phyloP scores from a whole-genome alignment of 805 yeast species.

The Metschnikowia proteae region DNA sequence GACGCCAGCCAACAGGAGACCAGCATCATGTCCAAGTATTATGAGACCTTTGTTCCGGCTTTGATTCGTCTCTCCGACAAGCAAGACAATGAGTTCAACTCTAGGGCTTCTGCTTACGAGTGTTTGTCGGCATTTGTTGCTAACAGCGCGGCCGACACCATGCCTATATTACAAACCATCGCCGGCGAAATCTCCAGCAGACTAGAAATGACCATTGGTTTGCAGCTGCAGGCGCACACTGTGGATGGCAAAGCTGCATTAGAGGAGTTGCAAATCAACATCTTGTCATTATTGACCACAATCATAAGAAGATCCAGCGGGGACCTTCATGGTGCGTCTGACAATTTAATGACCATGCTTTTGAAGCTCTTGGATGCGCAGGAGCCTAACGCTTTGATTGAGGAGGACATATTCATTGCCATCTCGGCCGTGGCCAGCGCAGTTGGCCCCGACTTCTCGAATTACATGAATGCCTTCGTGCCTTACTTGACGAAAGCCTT shows the following conservation, averaged over 20 bases:
- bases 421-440: conserved; percentile 87
- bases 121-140: conserved; percentile 81
- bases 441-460: conserved; percentile 63
- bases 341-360: conserved; percentile 79
- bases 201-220: conserved; percentile 62
- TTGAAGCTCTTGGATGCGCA: conserved; percentile 58
- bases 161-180: conserved; percentile 63
- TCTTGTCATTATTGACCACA: conserved; percentile 73
- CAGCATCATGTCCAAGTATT: conserved; percentile 71
- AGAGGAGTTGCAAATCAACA: conserved; percentile 85
- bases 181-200: conserved; percentile 73
- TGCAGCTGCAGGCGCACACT: conserved; percentile 52
- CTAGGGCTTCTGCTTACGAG: conserved; percentile 96
- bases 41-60: conserved; percentile 63
- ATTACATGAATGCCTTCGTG: conserved; percentile 75
- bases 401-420: conserved; percentile 92
- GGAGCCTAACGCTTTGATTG: conserved; percentile 72
- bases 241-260: conserved; percentile 72
- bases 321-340: conserved; percentile 66
- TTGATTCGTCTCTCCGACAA: conserved; percentile 67
- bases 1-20: conserved; percentile 48
- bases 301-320: conserved; percentile 76
- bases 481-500: conserved; percentile 81
- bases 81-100: conserved; percentile 76
- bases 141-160: conserved; percentile 66